Conservation (phyloP, 1,284 basidiomycete genomes). For the Rhodotorula glutinis region DNA sequence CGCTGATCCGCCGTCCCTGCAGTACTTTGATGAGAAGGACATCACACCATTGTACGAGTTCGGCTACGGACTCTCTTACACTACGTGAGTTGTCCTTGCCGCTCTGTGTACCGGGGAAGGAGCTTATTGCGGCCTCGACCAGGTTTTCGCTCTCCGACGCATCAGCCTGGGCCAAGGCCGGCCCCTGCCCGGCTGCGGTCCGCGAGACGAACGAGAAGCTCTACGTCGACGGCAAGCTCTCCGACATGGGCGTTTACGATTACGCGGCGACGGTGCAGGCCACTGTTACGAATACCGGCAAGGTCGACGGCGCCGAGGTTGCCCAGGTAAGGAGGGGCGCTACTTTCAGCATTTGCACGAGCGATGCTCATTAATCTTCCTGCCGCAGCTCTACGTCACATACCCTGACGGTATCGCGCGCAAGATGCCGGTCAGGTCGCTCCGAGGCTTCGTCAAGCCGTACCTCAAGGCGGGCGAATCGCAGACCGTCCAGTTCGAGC, state of each 20-base stretch:
- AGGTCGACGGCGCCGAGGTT: conserved; percentile 50
- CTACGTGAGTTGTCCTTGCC: conserved; percentile 35
- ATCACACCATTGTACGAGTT: conserved; percentile 53
- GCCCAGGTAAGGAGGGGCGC: conserved; percentile 37
- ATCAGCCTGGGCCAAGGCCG: background rate
- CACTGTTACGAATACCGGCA: conserved; percentile 52
- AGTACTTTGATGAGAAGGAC: conserved; percentile 50
- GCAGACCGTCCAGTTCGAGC: conserved; percentile 45
- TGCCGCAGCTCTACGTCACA: conserved; percentile 49
- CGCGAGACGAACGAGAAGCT: conserved; percentile 51
- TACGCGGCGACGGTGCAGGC: conserved; percentile 48
- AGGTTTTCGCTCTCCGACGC: background rate
- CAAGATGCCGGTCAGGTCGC: conserved; percentile 39
- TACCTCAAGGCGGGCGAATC: conserved; percentile 46
- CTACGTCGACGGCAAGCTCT: conserved; percentile 16
- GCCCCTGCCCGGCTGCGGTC: conserved; percentile 1
- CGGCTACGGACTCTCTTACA: conserved; percentile 52
- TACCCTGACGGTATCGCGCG: conserved; percentile 44
- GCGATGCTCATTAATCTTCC: too few species aligned
- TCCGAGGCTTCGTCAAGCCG: conserved; percentile 48
- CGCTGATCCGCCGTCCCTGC: background rate
- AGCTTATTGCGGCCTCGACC: background rate
- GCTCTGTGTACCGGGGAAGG: too few species aligned
- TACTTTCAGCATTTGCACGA: too few species aligned
- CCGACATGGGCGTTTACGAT: conserved; percentile 44